Evolutionary conservation across 352 stramenopile genomes (phyloP).

Genomic region (Pseudoperonospora humuli): DNA sequence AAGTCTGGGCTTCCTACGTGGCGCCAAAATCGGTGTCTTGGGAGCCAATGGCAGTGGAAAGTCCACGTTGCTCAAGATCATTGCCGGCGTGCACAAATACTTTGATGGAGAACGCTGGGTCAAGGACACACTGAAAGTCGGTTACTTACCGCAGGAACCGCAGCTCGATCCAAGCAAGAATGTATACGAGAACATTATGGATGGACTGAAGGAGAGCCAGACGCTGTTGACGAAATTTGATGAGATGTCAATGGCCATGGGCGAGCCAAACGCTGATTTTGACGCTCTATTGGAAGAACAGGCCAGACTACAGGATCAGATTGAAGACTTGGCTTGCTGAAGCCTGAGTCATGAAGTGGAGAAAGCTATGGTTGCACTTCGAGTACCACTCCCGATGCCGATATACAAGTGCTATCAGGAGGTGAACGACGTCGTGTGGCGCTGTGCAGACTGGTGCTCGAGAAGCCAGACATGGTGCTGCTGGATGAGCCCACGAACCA

Average conservation of each 20-base stretch:
- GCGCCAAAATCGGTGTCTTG: slow-evolving; percentile 94
- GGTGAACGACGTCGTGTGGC: slow-evolving; percentile 94
- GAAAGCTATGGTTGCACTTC: slow-evolving; percentile 72
- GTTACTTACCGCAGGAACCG: slow-evolving; percentile 84
- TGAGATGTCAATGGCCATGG: slow-evolving; percentile 83
- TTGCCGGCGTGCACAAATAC: slow-evolving; percentile 85
- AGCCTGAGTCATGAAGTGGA: slow-evolving; percentile 75
- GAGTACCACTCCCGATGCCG: slow-evolving; percentile 59
- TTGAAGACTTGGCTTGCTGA: slow-evolving; percentile 82
- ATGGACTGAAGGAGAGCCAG: slow-evolving; percentile 80
- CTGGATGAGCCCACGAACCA: slow-evolving; percentile 99
- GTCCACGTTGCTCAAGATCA: slow-evolving; percentile 94
- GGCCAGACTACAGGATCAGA: slow-evolving; percentile 80
- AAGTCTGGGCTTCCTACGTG: slow-evolving; percentile 72
- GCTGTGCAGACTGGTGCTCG: slow-evolving; percentile 92
- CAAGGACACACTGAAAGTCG: slow-evolving; percentile 77
- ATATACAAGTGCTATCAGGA: slow-evolving; percentile 78
- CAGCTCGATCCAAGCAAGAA: slow-evolving; percentile 78
- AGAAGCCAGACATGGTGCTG: slow-evolving; percentile 94
- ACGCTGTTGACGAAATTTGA: slow-evolving; percentile 78
- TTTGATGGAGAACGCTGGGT: slow-evolving; percentile 86
- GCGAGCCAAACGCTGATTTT: slow-evolving; percentile 86
- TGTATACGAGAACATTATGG: slow-evolving; percentile 89
- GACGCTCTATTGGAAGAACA: slow-evolving; percentile 79
- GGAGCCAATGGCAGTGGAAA: slow-evolving; percentile 94